phyloP scores from a whole-genome alignment of 2,329 filamentous ascomycete species.

The Hypoxylon sp. region DNA sequence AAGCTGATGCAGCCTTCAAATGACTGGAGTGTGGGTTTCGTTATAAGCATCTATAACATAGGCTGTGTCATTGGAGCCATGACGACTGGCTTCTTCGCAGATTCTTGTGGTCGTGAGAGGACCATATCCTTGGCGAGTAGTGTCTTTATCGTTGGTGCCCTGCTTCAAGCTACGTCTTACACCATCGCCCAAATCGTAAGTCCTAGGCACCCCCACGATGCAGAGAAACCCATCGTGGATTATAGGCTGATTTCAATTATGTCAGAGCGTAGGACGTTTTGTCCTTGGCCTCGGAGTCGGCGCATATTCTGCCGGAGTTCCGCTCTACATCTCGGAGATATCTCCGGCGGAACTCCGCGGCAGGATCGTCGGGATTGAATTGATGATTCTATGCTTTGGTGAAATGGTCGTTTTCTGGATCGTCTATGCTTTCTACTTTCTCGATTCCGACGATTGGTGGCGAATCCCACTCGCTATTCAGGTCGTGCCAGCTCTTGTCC shows the following conservation, averaged over 20 bases:
- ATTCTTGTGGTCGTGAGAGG: conserved; percentile 51
- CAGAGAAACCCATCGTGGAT: not conserved
- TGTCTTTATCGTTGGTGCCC: conserved; percentile 50
- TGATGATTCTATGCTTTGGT: conserved; percentile 54
- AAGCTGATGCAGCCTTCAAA: conserved; percentile 51
- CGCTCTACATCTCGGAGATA: conserved; percentile 55
- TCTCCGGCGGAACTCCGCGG: conserved; percentile 51
- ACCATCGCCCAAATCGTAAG: conserved; percentile 51
- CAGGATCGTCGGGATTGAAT: conserved; percentile 52
- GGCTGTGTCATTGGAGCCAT: conserved; percentile 53
- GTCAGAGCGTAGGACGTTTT: conserved; percentile 48
- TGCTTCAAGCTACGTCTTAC: conserved; percentile 48
- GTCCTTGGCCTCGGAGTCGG: conserved; percentile 53
- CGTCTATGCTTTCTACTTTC: conserved; percentile 52
- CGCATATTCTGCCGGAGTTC: conserved; percentile 53
- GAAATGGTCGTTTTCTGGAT: conserved; percentile 55
- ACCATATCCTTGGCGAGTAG: conserved; percentile 51
- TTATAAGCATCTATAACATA: conserved; percentile 54
- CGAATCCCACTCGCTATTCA: conserved; percentile 56
- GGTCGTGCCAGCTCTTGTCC: conserved; percentile 52
- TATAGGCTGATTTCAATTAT: not conserved
- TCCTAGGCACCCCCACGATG: not conserved
- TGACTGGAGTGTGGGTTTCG: conserved; percentile 53
- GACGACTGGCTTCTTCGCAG: conserved; percentile 51
- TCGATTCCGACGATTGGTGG: conserved; percentile 54